Evolutionary conservation across 1,284 basidiomycete genomes (phyloP).

Genomic region (Leucoagaricus sp.): DNA sequence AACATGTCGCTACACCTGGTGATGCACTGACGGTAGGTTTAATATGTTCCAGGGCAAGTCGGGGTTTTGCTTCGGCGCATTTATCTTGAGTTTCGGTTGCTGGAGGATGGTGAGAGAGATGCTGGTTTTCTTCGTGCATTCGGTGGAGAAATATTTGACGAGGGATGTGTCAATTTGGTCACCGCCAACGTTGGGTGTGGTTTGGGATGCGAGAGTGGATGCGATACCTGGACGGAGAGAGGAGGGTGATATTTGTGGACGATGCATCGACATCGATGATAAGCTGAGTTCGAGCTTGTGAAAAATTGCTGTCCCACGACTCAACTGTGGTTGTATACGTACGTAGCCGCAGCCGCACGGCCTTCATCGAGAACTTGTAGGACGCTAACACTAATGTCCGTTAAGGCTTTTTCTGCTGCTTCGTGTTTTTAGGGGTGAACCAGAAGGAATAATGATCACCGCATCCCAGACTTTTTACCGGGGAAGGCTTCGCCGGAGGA

Average conservation of each 20-base stretch:
- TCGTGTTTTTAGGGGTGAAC: conserved; percentile 69
- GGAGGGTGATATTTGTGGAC: conserved; percentile 58
- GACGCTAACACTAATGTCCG: conserved; percentile 83
- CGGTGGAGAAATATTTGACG: conserved; percentile 91
- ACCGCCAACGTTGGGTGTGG: conserved; percentile 51
- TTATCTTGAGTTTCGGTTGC: conserved; percentile 62
- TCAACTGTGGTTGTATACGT: conserved; percentile 53
- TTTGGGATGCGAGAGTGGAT: conserved; percentile 54
- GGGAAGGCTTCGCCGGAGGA: conserved; percentile 93
- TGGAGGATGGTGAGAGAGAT: conserved; percentile 58
- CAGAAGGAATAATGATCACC: conserved; percentile 82
- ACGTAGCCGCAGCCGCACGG: conserved; percentile 73
- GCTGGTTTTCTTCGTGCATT: conserved; percentile 98
- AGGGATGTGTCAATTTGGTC: conserved; percentile 81
- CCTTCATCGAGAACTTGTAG: conserved; percentile 87
- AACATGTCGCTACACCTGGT: conserved; percentile 86
- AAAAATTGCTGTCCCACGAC: conserved; percentile 44
- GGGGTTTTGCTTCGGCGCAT: conserved; percentile 92
- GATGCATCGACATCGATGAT: conserved; percentile 74
- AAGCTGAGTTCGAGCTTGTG: conserved; percentile 64
- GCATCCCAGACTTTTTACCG: conserved; percentile 80
- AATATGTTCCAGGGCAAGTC: conserved; percentile 92
- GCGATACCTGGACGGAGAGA: conserved; percentile 69
- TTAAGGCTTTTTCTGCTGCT: conserved; percentile 75
- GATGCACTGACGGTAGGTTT: conserved; percentile 93